A percentile compares a stretch with the other conserved stretches of the same genome.
These are phyloP conservation scores for Fusarium globosum DNA, from an alignment of 2,329 filamentous ascomycete species.

Conservation along the genomic window DNA sequence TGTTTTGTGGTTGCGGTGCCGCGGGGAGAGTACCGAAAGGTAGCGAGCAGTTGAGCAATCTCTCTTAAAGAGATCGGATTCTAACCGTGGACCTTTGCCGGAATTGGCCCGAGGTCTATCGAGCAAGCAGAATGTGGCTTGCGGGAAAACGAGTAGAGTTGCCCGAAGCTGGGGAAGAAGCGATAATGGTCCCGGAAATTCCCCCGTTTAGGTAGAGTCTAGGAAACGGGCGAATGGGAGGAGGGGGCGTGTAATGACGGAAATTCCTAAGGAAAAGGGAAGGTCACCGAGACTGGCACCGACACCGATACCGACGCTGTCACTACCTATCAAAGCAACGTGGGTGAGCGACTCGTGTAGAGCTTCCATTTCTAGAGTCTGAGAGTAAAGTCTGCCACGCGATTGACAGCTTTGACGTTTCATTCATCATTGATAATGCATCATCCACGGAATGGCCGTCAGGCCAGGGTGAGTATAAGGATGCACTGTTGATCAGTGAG, in stretches of 20 bases:
- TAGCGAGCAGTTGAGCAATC: not conserved
- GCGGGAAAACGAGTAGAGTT: slow-evolving; percentile 2
- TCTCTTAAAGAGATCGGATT: not conserved
- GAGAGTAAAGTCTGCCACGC: slow-evolving; percentile 27
- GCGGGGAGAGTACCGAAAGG: not conserved
- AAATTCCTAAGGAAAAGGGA: slow-evolving; percentile 1
- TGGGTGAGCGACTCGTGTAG: slow-evolving; percentile 28
- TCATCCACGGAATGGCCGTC: slow-evolving; percentile 22
- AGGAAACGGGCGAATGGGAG: slow-evolving; percentile 3
- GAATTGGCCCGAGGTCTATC: slow-evolving; percentile 10
- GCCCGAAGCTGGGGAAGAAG: slow-evolving; percentile 24
- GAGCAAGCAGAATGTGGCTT: not conserved
- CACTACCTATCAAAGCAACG: not conserved
- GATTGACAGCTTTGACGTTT: slow-evolving; percentile 33
- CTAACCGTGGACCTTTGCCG: slow-evolving; percentile 7
- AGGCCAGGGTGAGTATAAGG: not conserved
- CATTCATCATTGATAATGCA: slow-evolving; percentile 10
- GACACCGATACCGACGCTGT: not conserved
- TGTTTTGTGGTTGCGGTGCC: slow-evolving; percentile 26
- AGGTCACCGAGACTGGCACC: not conserved
- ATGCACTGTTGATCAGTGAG: not conserved
- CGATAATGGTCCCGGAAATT: not conserved
- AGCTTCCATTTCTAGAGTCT: not conserved
- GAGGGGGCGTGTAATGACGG: slow-evolving; percentile 11
- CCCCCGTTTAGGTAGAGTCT: slow-evolving; percentile 2